Evolutionary conservation across 164 flowering plant species (phyloP).

Genomic region (Vitis rotundifolia): DNA sequence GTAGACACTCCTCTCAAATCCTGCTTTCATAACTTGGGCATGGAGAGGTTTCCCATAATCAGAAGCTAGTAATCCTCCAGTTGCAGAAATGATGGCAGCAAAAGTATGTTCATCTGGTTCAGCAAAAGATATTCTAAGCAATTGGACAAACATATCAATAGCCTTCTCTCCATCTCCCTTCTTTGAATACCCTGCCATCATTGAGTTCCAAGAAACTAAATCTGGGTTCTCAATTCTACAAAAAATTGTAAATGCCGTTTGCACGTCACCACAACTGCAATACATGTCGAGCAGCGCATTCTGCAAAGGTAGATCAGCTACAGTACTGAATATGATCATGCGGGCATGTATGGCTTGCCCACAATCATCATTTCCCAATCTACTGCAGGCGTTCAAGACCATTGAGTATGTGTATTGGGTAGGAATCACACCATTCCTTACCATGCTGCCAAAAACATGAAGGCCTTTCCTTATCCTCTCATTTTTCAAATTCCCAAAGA

Average conservation of each 20-base stretch:
- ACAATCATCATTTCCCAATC: conserved; percentile 28
- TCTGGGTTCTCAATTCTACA: conserved; percentile 48
- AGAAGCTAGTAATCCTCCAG: conserved; percentile 28
- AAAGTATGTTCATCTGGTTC: conserved; percentile 83
- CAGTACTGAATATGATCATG: conserved; percentile 36
- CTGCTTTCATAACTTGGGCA: conserved; percentile 52
- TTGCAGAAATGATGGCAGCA: conserved; percentile 57
- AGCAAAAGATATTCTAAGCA: conserved; percentile 25
- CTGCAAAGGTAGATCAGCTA: conserved; percentile 57
- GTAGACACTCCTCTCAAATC: conserved; percentile 50
- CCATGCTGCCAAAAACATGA: conserved; percentile 42
- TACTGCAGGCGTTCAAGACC: conserved; percentile 61
- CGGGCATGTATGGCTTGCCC: conserved; percentile 68
- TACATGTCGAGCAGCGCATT: conserved; percentile 88
- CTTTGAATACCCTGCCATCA: conserved; percentile 64
- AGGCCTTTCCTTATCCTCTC: conserved; percentile 47
- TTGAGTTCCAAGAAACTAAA: conserved; percentile 82
- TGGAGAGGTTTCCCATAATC: conserved; percentile 70
- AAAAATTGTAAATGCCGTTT: conserved; percentile 53
- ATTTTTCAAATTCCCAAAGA: conserved; percentile 54
- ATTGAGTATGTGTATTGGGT: conserved; percentile 69
- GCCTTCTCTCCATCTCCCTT: conserved; percentile 59
- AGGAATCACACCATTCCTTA: conserved; percentile 43
- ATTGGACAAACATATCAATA: conserved; percentile 48
- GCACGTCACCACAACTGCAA: conserved; percentile 50